phyloP scores from a whole-genome alignment of 768 basidiomycete genomes.

The Gloeophyllum trabeum region DNA sequence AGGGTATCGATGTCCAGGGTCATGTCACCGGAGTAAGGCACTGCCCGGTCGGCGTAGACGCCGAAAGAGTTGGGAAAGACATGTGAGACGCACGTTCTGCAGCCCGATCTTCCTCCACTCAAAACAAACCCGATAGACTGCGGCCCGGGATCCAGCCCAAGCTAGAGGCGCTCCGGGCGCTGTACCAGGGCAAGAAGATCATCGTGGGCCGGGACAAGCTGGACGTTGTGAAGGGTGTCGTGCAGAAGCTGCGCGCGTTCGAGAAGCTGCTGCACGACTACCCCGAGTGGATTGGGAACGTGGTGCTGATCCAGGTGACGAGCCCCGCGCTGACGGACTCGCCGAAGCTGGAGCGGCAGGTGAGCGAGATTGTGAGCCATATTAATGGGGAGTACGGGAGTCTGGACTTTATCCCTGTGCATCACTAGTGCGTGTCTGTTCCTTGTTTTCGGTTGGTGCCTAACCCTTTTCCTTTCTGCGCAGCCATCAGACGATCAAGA shows the following conservation, averaged over 20 bases:
- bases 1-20: conserved; percentile 76
- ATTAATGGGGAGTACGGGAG: conserved; percentile 95
- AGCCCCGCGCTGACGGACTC: conserved; percentile 88
- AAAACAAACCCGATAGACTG: conserved; percentile 24
- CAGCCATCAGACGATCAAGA: conserved; percentile 94
- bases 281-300: conserved; percentile 91
- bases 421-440: conserved; percentile 76
- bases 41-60: conserved; percentile 94
- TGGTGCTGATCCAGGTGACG: conserved; percentile 85
- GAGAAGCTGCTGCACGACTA: conserved; percentile 89
- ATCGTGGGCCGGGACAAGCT: conserved; percentile 96
- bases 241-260: conserved; percentile 96
- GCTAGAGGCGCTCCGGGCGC: conserved; percentile 64
- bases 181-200: conserved; percentile 97
- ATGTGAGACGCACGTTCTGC: conserved; percentile 28
- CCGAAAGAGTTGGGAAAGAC: conserved; percentile 78
- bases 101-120: conserved; percentile 1
- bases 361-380: conserved; percentile 87
- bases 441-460: not conserved
- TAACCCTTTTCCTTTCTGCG: not conserved
- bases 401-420: conserved; percentile 91
- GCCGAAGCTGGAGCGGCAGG: conserved; percentile 86
- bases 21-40: conserved; percentile 75
- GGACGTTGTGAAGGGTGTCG: conserved; percentile 95
- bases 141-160: conserved; percentile 85